These are phyloP conservation scores for Scedosporium minutisporum DNA, from an alignment of 2,329 filamentous ascomycete species.

Conservation along the genomic window DNA sequence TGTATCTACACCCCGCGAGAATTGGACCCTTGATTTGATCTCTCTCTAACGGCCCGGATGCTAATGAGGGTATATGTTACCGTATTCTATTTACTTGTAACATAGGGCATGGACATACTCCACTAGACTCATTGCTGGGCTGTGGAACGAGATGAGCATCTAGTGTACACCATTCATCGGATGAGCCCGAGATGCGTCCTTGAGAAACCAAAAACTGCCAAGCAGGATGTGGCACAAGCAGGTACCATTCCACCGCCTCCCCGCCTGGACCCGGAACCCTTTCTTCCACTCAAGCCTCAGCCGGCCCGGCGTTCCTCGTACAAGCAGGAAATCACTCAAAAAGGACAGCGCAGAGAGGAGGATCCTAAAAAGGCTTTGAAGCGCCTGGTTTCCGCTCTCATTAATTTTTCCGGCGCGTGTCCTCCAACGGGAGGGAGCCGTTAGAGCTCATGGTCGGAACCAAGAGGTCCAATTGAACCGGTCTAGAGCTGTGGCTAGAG, in stretches of 20 bases:
- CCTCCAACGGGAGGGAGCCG: slow-evolving; percentile 21
- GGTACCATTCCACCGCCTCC: not conserved
- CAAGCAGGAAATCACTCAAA: not conserved
- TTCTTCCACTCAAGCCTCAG: not conserved
- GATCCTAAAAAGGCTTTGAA: not conserved
- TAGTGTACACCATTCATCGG: no score
- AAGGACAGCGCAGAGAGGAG: not conserved
- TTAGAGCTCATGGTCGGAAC: slow-evolving; percentile 22
- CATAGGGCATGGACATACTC: no score
- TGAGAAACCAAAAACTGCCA: not conserved
- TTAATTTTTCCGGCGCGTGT: not conserved
- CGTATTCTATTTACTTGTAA: no score
- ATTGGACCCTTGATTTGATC: not conserved
- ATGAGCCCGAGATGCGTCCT: not conserved
- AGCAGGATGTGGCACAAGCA: not conserved
- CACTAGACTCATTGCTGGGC: no score
- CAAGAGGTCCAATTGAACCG: slow-evolving; percentile 9
- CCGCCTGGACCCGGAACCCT: not conserved
- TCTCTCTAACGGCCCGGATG: not conserved
- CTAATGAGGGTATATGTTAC: not conserved
- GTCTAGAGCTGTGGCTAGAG: not conserved
- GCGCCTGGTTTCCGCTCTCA: not conserved
- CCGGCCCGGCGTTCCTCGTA: not conserved
- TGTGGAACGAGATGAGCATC: no score
- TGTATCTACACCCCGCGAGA: not conserved